Conservation (phyloP, 2,329 filamentous ascomycete species). For the Fusarium coffeatum region DNA sequence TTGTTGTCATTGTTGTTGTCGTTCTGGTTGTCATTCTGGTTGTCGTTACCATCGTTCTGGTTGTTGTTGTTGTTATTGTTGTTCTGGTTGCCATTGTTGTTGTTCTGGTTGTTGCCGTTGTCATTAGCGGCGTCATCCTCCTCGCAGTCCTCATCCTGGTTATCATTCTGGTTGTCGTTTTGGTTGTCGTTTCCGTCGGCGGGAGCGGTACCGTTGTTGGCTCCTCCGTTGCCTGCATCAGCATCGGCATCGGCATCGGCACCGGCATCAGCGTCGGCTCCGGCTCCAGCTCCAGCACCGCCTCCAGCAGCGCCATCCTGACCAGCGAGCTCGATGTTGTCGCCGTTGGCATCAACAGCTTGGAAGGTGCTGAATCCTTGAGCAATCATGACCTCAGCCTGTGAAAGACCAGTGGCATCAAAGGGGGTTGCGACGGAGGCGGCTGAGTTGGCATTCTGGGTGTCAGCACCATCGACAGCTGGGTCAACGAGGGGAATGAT, state of each 20-base stretch:
- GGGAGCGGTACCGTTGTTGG: constrained; percentile 15
- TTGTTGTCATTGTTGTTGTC: not conserved
- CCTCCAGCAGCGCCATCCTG: constrained; percentile 50
- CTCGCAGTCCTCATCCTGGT: constrained; percentile 8
- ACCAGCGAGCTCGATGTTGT: constrained; percentile 50
- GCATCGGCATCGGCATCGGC: constrained; percentile 5
- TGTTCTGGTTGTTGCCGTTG: not conserved
- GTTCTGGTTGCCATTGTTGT: not conserved
- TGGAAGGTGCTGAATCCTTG: constrained; percentile 74
- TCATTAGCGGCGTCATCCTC: not conserved
- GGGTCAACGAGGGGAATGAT: constrained; percentile 77
- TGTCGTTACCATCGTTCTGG: not conserved
- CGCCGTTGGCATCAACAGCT: constrained; percentile 49
- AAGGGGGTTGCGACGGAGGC: constrained; percentile 66
- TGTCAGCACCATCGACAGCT: constrained; percentile 65
- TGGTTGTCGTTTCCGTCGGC: constrained; percentile 1
- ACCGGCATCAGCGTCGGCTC: constrained; percentile 40
- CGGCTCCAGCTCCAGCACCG: constrained; percentile 44
- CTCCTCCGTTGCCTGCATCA: constrained; percentile 10
- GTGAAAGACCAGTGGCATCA: constrained; percentile 69
- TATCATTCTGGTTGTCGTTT: not conserved
- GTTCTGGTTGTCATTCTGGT: not conserved
- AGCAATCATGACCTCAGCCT: constrained; percentile 71
- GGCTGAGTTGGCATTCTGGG: constrained; percentile 70
- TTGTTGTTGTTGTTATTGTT: not conserved